Conservation (phyloP, 2,329 filamentous ascomycete genomes). For the Ophiostoma australiae region DNA sequence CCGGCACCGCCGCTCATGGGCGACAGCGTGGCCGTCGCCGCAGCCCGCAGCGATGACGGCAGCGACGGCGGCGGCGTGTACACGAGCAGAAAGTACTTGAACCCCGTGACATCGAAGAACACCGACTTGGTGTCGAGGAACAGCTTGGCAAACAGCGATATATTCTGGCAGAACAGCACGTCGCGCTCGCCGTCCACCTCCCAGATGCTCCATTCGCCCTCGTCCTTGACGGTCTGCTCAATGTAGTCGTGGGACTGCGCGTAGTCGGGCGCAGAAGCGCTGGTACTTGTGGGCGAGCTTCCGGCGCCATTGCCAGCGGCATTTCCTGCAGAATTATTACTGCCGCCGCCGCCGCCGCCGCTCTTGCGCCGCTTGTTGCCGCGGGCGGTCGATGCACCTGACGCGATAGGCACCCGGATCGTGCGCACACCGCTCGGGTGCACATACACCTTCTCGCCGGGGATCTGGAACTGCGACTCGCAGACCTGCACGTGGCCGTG, state of each 20-base stretch:
- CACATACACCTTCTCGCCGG: conserved; percentile 69
- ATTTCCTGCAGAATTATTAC: conserved; percentile 35
- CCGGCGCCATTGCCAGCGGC: conserved; percentile 20
- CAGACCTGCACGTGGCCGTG: conserved; percentile 56
- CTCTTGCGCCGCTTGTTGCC: conserved; percentile 7
- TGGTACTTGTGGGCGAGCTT: background rate
- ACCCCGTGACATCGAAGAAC: conserved; percentile 92
- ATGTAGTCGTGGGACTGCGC: conserved; percentile 30
- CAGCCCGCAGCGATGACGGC: conserved; percentile 18
- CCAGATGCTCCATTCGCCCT: conserved; percentile 79
- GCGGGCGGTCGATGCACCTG: background rate
- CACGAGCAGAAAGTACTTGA: conserved; percentile 90
- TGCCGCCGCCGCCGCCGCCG: background rate
- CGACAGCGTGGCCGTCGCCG: conserved; percentile 18
- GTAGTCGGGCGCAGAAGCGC: conserved; percentile 20
- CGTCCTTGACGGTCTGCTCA: conserved; percentile 47
- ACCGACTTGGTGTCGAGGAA: conserved; percentile 98
- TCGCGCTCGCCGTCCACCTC: conserved; percentile 88
- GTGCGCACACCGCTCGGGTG: conserved; percentile 48
- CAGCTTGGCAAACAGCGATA: conserved; percentile 92
- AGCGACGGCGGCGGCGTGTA: conserved; percentile 52
- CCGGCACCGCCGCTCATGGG: conserved; percentile 21
- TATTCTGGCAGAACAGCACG: conserved; percentile 85
- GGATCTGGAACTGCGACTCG: conserved; percentile 46
- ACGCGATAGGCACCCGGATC: conserved; percentile 37